Evolutionary conservation across 2,329 filamentous ascomycete genomes (phyloP).

Genomic region (Triangularia setosa): DNA sequence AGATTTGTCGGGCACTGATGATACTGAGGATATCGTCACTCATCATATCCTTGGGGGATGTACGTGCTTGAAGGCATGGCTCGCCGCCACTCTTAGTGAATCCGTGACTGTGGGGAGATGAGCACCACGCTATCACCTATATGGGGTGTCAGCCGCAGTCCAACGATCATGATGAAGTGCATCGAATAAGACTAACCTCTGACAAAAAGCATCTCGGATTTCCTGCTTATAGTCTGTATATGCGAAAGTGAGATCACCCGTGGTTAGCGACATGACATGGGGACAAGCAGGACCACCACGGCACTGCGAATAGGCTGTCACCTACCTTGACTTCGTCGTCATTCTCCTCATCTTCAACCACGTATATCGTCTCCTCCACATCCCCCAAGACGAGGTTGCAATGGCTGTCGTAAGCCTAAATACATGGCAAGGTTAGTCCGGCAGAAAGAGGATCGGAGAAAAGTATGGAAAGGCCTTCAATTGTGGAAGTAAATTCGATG

Average conservation of each 20-base stretch:
- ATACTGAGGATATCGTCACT: background rate
- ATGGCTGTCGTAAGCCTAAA: constrained; percentile 93
- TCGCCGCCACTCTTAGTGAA: constrained; percentile 15
- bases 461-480: too few species aligned
- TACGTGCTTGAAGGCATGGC: background rate
- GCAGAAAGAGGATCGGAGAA: background rate
- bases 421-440: background rate
- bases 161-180: background rate
- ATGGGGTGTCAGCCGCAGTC: background rate
- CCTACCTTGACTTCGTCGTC: constrained; percentile 70
- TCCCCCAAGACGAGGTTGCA: constrained; percentile 96
- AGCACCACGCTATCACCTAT: constrained; percentile 31
- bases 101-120: constrained; percentile 27
- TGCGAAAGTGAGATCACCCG: constrained; percentile 4
- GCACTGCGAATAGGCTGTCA: background rate
- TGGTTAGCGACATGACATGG: background rate
- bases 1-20: background rate
- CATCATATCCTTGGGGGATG: background rate
- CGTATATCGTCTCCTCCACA: constrained; percentile 94
- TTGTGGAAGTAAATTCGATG: background rate
- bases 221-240: constrained; percentile 81
- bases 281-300: background rate
- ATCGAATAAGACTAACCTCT: constrained; percentile 56
- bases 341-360: constrained; percentile 82
- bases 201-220: constrained; percentile 98